Evolutionary conservation across 306 rosid genomes (phyloP).

Genomic region (Cercis canadensis): DNA sequence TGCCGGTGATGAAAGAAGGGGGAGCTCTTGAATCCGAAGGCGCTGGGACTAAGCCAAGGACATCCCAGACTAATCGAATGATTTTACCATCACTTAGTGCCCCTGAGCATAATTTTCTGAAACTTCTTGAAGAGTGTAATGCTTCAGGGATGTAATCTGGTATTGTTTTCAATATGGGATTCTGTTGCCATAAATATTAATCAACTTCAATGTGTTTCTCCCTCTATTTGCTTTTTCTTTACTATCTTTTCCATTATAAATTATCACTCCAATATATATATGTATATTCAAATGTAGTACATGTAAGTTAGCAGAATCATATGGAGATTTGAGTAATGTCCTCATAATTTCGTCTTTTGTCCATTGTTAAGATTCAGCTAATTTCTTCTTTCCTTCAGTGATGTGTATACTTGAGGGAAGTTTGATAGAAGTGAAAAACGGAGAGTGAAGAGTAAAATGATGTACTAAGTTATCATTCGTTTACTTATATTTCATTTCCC

Average conservation of each 20-base stretch:
- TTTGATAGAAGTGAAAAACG: constrained; percentile 16
- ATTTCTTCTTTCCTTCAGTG: constrained; percentile 21
- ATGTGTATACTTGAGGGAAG: constrained; percentile 1
- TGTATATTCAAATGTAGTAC: constrained; percentile 35
- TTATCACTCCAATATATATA: constrained; percentile 26
- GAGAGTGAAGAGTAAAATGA: constrained; percentile 9
- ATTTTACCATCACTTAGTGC: constrained; percentile 95
- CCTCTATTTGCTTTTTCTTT: not conserved
- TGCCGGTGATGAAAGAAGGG: constrained; percentile 81
- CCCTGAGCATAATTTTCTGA: constrained; percentile 81
- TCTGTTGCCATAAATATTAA: constrained; percentile 36
- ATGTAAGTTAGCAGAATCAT: constrained; percentile 26
- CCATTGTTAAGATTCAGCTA: constrained; percentile 14
- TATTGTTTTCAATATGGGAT: constrained; percentile 39
- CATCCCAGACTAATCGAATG: constrained; percentile 56
- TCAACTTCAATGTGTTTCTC: constrained; percentile 9
- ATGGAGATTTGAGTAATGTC: constrained; percentile 24
- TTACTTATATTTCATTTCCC: not conserved
- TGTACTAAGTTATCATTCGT: not conserved
- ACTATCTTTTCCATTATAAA: constrained; percentile 19
- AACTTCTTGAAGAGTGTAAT: constrained; percentile 89
- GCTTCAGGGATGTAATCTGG: constrained; percentile 70
- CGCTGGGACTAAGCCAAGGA: constrained; percentile 51
- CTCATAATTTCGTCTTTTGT: constrained; percentile 16
- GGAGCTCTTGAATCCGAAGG: constrained; percentile 54